Evolutionary conservation across 129 eudicot species (phyloP), one percentile per base, ranked within the genome.

Genomic region (Flaveria bidentis): DNA sequence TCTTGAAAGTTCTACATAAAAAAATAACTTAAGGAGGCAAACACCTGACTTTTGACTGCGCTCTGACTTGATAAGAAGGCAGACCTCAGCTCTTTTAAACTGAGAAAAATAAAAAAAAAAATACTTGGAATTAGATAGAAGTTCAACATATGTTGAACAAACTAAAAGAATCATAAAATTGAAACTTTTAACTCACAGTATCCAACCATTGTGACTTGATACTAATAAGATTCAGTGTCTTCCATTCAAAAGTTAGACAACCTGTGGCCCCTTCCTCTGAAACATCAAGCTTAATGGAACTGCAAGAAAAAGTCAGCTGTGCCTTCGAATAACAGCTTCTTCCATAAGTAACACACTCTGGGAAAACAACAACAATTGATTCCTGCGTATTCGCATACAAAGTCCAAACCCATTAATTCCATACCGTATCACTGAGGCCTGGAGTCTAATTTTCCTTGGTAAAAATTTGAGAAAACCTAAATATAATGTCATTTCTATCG

Each of bases 161-260:
- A 45, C 52, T 10, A 39, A 61, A 17, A 10, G 63, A 49, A 75
- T 22, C 68, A 66, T 49, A 77, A 45, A 13, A 44, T 12, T 10
- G 76, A 28, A 58, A 22, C 25, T 36, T 45, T 52, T 10, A 47
- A 80, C 93, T 80, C 75, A 90, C 93, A 51, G 66, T 76, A 81
- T 84, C 85, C 73, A 36, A 80, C 82, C 84, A 84, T 22, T 66
- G 76, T 58, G 90, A 79, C 85, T 81, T 78, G 28, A 91, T 88
- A 67, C 82, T 79, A 36, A 88, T 51, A 73, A 91, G 78, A 79
- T 88, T 85, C 52, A 51, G 78, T 69, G 74, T 68, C 18, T 91
- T 45, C 88, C 89, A 86, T 71, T 84, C 85, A 67, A 46, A 55
- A 42, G 33, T 67, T 82, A 76, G 72, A 58, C 77, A 44, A 16